These are phyloP conservation scores for Cryphonectria carpinicola DNA, from an alignment of 2,329 filamentous ascomycete genomes.

Conservation along the genomic window DNA sequence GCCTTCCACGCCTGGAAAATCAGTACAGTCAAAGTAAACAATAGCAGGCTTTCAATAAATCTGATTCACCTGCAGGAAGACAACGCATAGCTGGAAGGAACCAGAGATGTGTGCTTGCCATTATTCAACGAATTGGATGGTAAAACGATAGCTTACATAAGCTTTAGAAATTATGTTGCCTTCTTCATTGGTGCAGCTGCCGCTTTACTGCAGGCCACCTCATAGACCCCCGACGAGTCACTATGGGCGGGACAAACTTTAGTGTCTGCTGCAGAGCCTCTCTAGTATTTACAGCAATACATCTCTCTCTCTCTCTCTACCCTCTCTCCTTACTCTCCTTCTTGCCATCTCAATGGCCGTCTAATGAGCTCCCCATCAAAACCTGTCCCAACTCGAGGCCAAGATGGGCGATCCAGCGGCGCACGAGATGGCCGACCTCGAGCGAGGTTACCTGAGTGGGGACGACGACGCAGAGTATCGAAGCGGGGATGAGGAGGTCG, in stretches of 20 bases:
- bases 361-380: not conserved
- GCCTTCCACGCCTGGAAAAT: not conserved
- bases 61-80: not conserved
- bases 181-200: not conserved
- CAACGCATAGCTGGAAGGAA: not conserved
- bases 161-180: not conserved
- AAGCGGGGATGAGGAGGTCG: constrained; percentile 34
- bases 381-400: not conserved
- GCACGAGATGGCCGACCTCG: not conserved
- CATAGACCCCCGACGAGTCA: not conserved
- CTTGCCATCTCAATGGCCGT: not conserved
- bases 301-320: not conserved
- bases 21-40: not conserved
- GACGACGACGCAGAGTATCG: constrained; percentile 20
- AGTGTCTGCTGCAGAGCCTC: not conserved
- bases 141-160: not conserved
- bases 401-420: not conserved
- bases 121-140: not conserved
- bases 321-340: no score
- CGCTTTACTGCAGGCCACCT: constrained; percentile 1
- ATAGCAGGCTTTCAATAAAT: not conserved
- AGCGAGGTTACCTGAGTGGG: constrained; percentile 6
- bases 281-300: not conserved
- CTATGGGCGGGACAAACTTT: not conserved
- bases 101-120: not conserved